phyloP scores from a whole-genome alignment of 1,284 basidiomycete species.

The Boletellus deceptivus region DNA sequence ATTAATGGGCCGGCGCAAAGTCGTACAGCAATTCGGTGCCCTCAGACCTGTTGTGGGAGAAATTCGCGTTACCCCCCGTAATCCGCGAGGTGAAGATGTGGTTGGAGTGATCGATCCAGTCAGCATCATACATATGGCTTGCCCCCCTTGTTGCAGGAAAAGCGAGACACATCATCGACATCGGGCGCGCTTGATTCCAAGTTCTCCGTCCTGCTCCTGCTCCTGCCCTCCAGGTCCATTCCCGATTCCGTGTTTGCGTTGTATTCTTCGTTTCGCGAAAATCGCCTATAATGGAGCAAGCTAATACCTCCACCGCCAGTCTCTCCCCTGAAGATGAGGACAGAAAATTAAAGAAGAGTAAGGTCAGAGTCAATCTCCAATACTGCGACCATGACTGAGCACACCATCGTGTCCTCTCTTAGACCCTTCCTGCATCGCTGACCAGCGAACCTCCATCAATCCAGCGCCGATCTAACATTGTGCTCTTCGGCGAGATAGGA shows the following conservation, averaged over 20 bases:
- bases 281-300: conserved; percentile 6
- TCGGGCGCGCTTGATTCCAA: neutral
- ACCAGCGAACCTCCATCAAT: conserved; percentile 10
- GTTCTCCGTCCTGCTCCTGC: neutral
- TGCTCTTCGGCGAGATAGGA: conserved; percentile 32
- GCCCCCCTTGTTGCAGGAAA: neutral
- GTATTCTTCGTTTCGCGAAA: neutral
- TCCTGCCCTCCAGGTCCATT: neutral
- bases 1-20: conserved; percentile 1
- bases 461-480: conserved; percentile 19
- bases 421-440: conserved; percentile 8
- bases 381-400: conserved; percentile 6
- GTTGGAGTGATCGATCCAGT: conserved; percentile 13
- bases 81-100: conserved; percentile 1
- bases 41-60: conserved; percentile 6
- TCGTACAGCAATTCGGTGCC: conserved; percentile 5
- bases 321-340: conserved; percentile 1
- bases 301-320: conserved; percentile 1
- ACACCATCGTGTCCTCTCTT: neutral
- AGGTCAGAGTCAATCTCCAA: conserved; percentile 14
- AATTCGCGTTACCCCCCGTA: neutral
- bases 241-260: neutral
- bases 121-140: conserved; percentile 1
- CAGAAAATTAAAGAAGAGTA: neutral
- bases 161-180: conserved; percentile 9